phyloP scores from a whole-genome alignment of 495 filamentous ascomycete species.

The Hypomontagnella monticulosa region DNA sequence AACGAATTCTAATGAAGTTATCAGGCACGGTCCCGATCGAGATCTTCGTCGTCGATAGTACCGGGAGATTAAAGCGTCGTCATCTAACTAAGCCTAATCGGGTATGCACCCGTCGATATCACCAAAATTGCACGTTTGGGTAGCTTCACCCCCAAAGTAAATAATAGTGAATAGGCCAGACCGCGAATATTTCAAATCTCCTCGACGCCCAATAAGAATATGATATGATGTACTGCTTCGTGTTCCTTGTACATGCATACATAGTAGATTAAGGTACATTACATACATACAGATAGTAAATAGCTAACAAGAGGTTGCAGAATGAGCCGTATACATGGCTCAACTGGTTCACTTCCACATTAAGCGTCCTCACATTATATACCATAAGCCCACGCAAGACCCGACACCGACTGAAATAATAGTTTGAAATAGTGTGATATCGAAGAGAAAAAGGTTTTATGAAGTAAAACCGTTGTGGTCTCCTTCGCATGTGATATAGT shows the following conservation, averaged over 20 bases:
- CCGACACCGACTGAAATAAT: conserved; percentile 4
- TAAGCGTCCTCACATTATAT: conserved; percentile 23
- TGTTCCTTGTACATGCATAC: conserved; percentile 23
- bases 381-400: conserved; percentile 16
- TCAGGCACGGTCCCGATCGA: conserved; percentile 35
- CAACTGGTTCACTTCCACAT: conserved; percentile 21
- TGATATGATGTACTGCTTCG: conserved; percentile 7
- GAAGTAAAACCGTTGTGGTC: conserved; percentile 18
- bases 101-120: conserved; percentile 11
- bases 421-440: conserved; percentile 15
- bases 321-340: not conserved
- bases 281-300: not conserved
- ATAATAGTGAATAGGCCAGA: not conserved
- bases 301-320: not conserved
- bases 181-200: not conserved
- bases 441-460: conserved; percentile 10
- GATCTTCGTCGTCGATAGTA: conserved; percentile 29
- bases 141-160: too few relatives aligned
- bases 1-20: conserved; percentile 11
- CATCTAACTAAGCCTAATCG: conserved; percentile 31
- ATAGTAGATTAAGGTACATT: not conserved
- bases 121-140: too few relatives aligned
- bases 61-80: conserved; percentile 39
- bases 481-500: conserved; percentile 17
- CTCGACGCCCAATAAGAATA: not conserved